Base-by-base conservation (phyloP, 495 filamentous ascomycete genomes). In the Antarctomyces pellizariae region DNA sequence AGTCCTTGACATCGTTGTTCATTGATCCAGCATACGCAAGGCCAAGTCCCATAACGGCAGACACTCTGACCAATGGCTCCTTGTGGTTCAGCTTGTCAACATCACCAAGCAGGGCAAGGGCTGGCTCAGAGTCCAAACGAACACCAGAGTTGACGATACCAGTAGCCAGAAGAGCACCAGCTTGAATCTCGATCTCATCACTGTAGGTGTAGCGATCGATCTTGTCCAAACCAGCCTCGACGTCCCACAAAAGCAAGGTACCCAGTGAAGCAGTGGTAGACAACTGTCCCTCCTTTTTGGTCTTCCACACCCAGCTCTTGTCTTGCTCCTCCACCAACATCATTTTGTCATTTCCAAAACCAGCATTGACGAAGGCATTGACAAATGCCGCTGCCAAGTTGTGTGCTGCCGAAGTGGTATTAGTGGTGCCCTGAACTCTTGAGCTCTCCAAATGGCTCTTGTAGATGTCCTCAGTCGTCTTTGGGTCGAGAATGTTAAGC, bases 391-490 rank as follows among this genome's bases (percentile, higher is more conserved):
- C 84, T 5, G 86, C 83, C 30, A 99, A 60, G 39, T 95, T 99
- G 57, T 95, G 82, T 35, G 82, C 59, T 19, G 86, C 83, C 8
- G 84, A 93, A 48, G 95, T 86, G 17, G 89, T 67, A 42, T 91
- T 92, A 10, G 82, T 93, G 46, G 89, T 56, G 13, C 83, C 83
- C 13, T 79, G 75, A 24, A 82, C 82, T 25, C 86, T 66, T 33
- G 70, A 86, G 55, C 75, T 93, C 48, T 99, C 86, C 9, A 99
- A 60, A 48, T 99, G 89, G 32, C 79, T 90, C 59, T 99, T 99
- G 61, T 99, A 99, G 38, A 99, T 99, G 43, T 99, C 86, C 51
- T 99, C 86, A 3, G 84, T 82, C 32, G 78, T 83, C 50, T 91
- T 91, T 10, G 86, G 86, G 24, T 95, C 86, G 18, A 99, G 57